Evolutionary conservation across 2,329 filamentous ascomycete genomes (phyloP).

Genomic region (Diaporthe aspalathi): DNA sequence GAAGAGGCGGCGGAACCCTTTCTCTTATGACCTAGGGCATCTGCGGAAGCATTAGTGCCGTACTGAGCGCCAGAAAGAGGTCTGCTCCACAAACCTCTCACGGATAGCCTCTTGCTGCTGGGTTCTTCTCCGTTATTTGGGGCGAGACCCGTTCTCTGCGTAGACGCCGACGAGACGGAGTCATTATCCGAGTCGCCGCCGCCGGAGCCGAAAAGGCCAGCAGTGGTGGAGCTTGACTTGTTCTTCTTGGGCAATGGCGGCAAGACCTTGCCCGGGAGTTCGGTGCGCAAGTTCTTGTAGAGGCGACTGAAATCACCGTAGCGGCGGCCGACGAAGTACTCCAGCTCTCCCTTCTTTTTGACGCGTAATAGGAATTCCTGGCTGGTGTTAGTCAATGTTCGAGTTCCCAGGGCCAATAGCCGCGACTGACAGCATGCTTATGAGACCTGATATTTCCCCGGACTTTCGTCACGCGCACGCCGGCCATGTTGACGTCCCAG

Average conservation of each 20-base stretch:
- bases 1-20: slow-evolving; percentile 52
- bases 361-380: slow-evolving; percentile 92
- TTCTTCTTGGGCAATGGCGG: slow-evolving; percentile 92
- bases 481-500: slow-evolving; percentile 97
- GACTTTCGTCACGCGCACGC: slow-evolving; percentile 81
- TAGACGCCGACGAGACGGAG: slow-evolving; percentile 84
- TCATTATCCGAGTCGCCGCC: slow-evolving; percentile 80
- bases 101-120: slow-evolving; percentile 53
- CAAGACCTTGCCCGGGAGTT: slow-evolving; percentile 90
- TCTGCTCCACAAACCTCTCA: slow-evolving; percentile 52
- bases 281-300: slow-evolving; percentile 81
- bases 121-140: slow-evolving; percentile 44
- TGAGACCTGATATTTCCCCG: slow-evolving; percentile 92
- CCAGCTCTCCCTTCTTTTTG: slow-evolving; percentile 79
- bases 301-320: slow-evolving; percentile 90
- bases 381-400: slow-evolving; percentile 19
- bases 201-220: slow-evolving; percentile 47
- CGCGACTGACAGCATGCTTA: slow-evolving; percentile 83
- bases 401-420: slow-evolving; percentile 1
- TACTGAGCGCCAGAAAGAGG: not conserved
- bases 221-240: slow-evolving; percentile 77
- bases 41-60: slow-evolving; percentile 3
- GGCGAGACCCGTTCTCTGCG: slow-evolving; percentile 59
- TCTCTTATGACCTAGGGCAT: slow-evolving; percentile 49
- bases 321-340: slow-evolving; percentile 83